Evolutionary conservation across 495 filamentous ascomycete species (phyloP), one percentile per base, ranked within the genome.

Genomic region (Penicillium paradoxum): DNA sequence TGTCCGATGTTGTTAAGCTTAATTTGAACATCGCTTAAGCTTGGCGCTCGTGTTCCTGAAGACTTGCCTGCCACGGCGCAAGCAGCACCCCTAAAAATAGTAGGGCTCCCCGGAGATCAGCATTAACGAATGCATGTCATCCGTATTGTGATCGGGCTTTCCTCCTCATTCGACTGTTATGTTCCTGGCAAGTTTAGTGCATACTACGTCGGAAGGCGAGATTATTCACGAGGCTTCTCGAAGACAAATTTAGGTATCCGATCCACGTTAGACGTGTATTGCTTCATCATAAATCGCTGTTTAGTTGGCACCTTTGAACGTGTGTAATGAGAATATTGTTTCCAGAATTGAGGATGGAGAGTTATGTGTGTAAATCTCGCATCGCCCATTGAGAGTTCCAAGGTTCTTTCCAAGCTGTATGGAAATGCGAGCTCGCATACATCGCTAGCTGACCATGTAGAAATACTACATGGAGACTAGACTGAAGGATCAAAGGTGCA

Each of bases 1-100:
- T 25, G 17, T 13, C 18, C 25, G 39, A 43, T 42, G 18, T 33
- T 51, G 29, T 25, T 34, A 42, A 30, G 48, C 27, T 51, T 36
- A 7, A 43, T 43, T 17, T 2, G 18, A 51, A 40, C 38, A 34
- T 42, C 19, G 38, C 6, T 24, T 21, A 10, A 14, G 38, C 48
- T 51, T 51, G 48, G 48, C 48, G 29, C 29, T 51, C 48, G 38
- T 51, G 48, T 51, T 42, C 38, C 48, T 51, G 48, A 48, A 33
- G 38, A 14, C 11, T 33, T 41, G n/a, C 13, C 39, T 51, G 21
- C 25, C 29, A 51, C 19, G 21, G 49, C 38, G 27, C 8, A 21
- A 17, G 13, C 7, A 22, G 39, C 15, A 10, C 14, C 10, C 29
- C 49, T 43, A 51, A 51, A 51, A 43, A 51, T 51, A 51, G 46